phyloP scores from a whole-genome alignment of 192 early-diverging fungal genomes.

The Coemansia sp. region DNA sequence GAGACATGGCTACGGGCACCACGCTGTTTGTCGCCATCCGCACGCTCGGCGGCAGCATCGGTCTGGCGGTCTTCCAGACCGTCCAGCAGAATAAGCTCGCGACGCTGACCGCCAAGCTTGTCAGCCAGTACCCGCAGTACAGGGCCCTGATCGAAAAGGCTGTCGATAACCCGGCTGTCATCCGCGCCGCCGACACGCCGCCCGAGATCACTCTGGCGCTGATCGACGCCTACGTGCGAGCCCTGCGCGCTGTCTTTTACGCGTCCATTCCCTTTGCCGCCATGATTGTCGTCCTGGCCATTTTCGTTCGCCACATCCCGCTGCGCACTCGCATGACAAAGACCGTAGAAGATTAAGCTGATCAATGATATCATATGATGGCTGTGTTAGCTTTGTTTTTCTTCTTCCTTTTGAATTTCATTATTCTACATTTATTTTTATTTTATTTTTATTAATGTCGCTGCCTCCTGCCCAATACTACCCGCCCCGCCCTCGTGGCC shows the following conservation, averaged over 20 bases:
- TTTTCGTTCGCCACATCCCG: slow-evolving; percentile 58
- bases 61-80: slow-evolving; percentile 61
- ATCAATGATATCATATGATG: background rate
- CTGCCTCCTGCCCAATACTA: slow-evolving; percentile 14
- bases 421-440: too few species aligned
- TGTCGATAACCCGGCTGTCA: slow-evolving; percentile 35
- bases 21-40: slow-evolving; percentile 66
- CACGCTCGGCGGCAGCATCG: slow-evolving; percentile 64
- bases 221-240: slow-evolving; percentile 54
- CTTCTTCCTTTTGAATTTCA: too few species aligned
- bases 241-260: slow-evolving; percentile 56
- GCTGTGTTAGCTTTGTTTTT: too few species aligned
- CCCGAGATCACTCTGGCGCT: slow-evolving; percentile 32
- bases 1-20: slow-evolving; percentile 72
- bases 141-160: slow-evolving; percentile 42
- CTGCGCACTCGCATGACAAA: slow-evolving; percentile 37
- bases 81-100: slow-evolving; percentile 64
- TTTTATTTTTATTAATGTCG: background rate
- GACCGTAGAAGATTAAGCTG: slow-evolving; percentile 10
- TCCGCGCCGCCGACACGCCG: slow-evolving; percentile 32
- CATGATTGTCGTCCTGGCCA: slow-evolving; percentile 41
- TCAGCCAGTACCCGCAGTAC: slow-evolving; percentile 37
- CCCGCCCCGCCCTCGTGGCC: slow-evolving; percentile 43
- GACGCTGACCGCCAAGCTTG: slow-evolving; percentile 13
- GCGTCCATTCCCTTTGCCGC: slow-evolving; percentile 58